Conservation (phyloP, 495 filamentous ascomycete genomes). For the Penicillium paradoxum region DNA sequence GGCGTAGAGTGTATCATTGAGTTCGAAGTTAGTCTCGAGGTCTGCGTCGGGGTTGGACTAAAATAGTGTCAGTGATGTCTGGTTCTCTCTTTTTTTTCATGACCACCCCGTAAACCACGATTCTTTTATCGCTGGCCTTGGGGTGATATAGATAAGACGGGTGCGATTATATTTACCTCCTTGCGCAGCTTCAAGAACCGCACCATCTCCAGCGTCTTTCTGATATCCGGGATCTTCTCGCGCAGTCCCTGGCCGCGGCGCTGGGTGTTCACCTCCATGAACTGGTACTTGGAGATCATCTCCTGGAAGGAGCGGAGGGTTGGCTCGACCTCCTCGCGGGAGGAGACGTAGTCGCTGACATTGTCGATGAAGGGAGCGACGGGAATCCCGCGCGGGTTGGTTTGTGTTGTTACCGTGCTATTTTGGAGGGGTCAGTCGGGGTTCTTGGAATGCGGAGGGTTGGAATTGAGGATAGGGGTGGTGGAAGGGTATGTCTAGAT, state of each 20-base stretch:
- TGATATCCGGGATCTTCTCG: slow-evolving; percentile 96
- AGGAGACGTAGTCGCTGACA: slow-evolving; percentile 89
- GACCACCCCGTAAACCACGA: no score
- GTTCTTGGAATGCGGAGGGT: not conserved
- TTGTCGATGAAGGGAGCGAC: slow-evolving; percentile 94
- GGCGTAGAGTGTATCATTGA: slow-evolving; percentile 94
- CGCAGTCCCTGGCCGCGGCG: slow-evolving; percentile 73
- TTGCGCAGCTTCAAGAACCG: slow-evolving; percentile 62
- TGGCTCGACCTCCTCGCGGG: slow-evolving; percentile 78
- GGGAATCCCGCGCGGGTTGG: slow-evolving; percentile 93
- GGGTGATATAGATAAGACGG: not conserved
- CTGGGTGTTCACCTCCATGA: slow-evolving; percentile 94
- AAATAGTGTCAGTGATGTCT: not conserved
- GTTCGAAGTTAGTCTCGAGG: slow-evolving; percentile 87
- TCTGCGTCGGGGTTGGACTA: slow-evolving; percentile 20
- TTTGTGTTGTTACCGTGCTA: slow-evolving; percentile 36
- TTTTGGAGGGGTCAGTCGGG: slow-evolving; percentile 22
- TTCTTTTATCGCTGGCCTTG: not conserved
- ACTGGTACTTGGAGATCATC: slow-evolving; percentile 99
- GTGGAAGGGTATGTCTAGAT: not conserved
- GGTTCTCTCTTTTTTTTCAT: not conserved
- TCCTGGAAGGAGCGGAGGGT: slow-evolving; percentile 93
- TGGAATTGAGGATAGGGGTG: not conserved
- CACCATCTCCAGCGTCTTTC: slow-evolving; percentile 95
- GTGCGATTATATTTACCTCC: slow-evolving; percentile 15